These are phyloP conservation scores for Aspergillus brasiliensis DNA, from an alignment of 2,329 filamentous ascomycete genomes.

Conservation along the genomic window DNA sequence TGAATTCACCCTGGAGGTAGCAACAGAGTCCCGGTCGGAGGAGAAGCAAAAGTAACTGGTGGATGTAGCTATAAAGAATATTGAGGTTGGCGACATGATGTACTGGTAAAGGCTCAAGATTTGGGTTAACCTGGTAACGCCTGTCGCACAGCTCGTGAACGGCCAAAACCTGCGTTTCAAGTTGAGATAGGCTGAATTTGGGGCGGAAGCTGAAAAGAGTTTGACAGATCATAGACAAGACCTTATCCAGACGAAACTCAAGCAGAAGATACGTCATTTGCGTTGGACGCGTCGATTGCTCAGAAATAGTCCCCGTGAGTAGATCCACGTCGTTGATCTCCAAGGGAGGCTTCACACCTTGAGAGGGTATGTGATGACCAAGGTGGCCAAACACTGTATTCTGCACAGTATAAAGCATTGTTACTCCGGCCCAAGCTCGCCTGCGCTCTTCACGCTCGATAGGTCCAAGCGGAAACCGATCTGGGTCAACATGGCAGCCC, in stretches of 20 bases:
- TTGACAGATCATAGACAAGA: slow-evolving; percentile 41
- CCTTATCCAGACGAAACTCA: slow-evolving; percentile 39
- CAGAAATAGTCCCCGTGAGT: slow-evolving; percentile 26
- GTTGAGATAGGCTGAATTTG: slow-evolving; percentile 24
- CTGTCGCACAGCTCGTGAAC: slow-evolving; percentile 35
- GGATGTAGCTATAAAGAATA: slow-evolving; percentile 44
- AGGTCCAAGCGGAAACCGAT: slow-evolving; percentile 35
- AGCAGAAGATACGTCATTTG: slow-evolving; percentile 47
- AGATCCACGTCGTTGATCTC: slow-evolving; percentile 43
- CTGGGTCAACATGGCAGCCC: slow-evolving; percentile 46
- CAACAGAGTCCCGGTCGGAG: slow-evolving; percentile 38
- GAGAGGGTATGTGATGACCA: slow-evolving; percentile 29
- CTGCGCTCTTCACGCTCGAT: slow-evolving; percentile 44
- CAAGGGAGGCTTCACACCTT: slow-evolving; percentile 35
- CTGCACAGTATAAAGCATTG: slow-evolving; percentile 45
- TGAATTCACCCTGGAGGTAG: slow-evolving; percentile 36
- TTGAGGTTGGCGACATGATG: slow-evolving; percentile 45
- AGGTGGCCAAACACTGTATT: slow-evolving; percentile 41
- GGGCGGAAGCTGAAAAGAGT: slow-evolving; percentile 33
- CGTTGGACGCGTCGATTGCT: slow-evolving; percentile 31
- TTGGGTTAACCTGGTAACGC: slow-evolving; percentile 31
- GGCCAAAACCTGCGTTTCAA: slow-evolving; percentile 34
- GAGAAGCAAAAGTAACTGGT: slow-evolving; percentile 42
- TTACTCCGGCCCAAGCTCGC: slow-evolving; percentile 43
- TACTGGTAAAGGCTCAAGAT: slow-evolving; percentile 27